Conservation (phyloP, 306 rosid genomes). For the Inga laurina region DNA sequence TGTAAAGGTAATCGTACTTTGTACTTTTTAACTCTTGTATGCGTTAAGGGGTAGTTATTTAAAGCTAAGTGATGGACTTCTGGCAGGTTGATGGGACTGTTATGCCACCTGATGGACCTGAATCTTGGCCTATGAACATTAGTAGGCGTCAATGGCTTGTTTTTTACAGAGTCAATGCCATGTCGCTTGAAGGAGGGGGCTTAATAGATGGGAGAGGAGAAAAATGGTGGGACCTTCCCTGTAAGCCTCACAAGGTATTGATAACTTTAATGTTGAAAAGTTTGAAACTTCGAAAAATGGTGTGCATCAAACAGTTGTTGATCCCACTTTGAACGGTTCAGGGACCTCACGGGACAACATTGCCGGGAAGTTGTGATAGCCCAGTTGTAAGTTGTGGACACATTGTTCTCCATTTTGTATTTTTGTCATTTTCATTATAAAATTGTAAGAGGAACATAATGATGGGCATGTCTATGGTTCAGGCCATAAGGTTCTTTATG, state of each 20-base stretch:
- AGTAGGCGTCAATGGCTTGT: constrained; percentile 81
- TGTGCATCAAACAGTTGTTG: constrained; percentile 6
- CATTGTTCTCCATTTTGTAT: neutral
- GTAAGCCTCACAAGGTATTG: constrained; percentile 84
- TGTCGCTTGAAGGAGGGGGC: constrained; percentile 79
- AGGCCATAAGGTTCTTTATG: constrained; percentile 90
- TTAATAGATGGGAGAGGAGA: constrained; percentile 83
- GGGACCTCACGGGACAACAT: constrained; percentile 66
- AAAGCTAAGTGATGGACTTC: constrained; percentile 19
- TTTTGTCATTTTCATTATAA: neutral
- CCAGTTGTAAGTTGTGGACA: constrained; percentile 65
- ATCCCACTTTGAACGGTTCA: constrained; percentile 26
- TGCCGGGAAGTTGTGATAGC: constrained; percentile 79
- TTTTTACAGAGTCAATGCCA: constrained; percentile 60
- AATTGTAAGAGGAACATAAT: neutral
- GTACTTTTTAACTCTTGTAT: neutral
- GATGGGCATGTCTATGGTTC: constrained; percentile 26
- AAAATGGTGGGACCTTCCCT: constrained; percentile 98
- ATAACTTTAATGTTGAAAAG: neutral
- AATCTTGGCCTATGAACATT: constrained; percentile 63
- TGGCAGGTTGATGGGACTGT: constrained; percentile 74
- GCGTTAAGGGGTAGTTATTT: neutral
- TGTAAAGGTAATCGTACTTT: constrained; percentile 54
- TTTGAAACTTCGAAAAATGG: neutral
- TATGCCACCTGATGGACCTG: constrained; percentile 92